These are phyloP conservation scores for Cercospora zeina DNA, from an alignment of 2,329 filamentous ascomycete species.

Conservation along the genomic window DNA sequence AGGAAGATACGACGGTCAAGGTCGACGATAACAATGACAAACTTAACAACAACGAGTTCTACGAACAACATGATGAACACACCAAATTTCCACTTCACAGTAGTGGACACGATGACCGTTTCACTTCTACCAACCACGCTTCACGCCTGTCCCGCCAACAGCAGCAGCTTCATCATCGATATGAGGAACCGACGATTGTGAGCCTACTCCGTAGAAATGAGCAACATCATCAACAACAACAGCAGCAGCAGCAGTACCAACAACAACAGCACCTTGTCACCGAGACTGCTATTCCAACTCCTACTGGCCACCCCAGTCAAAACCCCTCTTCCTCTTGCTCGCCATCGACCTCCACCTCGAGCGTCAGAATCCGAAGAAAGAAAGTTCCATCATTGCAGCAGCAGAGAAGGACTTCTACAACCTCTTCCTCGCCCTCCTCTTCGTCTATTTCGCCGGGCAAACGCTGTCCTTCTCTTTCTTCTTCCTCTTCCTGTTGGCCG, in stretches of 20 bases:
- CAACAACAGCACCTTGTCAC: not conserved
- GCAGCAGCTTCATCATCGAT: not conserved
- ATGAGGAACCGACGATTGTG: conserved; percentile 2
- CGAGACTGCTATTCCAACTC: too few species aligned
- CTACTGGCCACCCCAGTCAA: not conserved
- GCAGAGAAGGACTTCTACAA: too few species aligned
- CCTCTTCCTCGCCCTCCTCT: not conserved
- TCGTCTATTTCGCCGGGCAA: not conserved
- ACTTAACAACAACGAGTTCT: not conserved
- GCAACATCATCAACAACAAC: not conserved
- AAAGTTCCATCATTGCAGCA: not conserved
- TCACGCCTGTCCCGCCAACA: not conserved
- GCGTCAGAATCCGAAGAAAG: conserved; percentile 5
- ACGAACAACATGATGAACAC: conserved; percentile 1
- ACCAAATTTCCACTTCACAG: not conserved
- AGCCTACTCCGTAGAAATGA: conserved; percentile 11
- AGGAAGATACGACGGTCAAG: conserved; percentile 12
- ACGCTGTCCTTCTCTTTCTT: not conserved
- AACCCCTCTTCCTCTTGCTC: not conserved
- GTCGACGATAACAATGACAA: not conserved
- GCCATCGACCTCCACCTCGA: not conserved
- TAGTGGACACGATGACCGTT: conserved; percentile 1
- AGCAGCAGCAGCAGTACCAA: not conserved
- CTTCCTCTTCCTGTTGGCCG: too few species aligned
- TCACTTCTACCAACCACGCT: not conserved